Evolutionary conservation across 306 rosid genomes (phyloP), one percentile per base, ranked within the genome.

Genomic region (Trichosanthes truncata): DNA sequence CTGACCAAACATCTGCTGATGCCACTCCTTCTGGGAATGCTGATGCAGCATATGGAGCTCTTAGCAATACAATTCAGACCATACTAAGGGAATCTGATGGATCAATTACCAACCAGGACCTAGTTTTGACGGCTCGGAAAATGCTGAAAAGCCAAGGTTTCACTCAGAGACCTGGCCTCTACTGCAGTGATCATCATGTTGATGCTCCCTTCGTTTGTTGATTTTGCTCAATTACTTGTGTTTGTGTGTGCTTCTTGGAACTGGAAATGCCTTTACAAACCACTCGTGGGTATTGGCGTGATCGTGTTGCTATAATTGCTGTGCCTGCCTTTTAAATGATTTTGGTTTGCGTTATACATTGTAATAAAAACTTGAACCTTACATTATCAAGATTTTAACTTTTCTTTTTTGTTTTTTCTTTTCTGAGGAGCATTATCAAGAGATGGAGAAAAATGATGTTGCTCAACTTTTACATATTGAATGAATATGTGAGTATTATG

Each of bases 1-100:
- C 90, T 2, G 81, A 88, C 65, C 89, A 93, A 77, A 92, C 96
- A 18, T 91, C 97, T 1, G 97, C 98, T 0, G 97, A 91, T 85
- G 97, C 98, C 7, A 78, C 84, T 68, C 96, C 97, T 12, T 4
- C 80, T 0, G 96, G 96, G 25, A 77, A 87, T 38, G 45, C 89
- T 1, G 76, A 26, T 0, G 26, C 81, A 25, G 90, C 96, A 13
- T 94, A 90, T 81, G 97, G 97, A 14, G 97, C 94, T 51, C 89
- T 92, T 3, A 90, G 97, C 82, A 90, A 94, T 82, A 89, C 88
- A 14, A 90, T 92, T 40, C 96, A 90, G 79, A 75, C 21, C 2
- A 89, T 90, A 62, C 80, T 90, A 17, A 62, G 80, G 0, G 96
- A 86, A 75, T 80, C 63, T 2, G 82, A 78, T 81, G 96, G 91